Evolutionary conservation across 805 yeast genomes (phyloP).

Genomic region (Ogataea paradorogensis): DNA sequence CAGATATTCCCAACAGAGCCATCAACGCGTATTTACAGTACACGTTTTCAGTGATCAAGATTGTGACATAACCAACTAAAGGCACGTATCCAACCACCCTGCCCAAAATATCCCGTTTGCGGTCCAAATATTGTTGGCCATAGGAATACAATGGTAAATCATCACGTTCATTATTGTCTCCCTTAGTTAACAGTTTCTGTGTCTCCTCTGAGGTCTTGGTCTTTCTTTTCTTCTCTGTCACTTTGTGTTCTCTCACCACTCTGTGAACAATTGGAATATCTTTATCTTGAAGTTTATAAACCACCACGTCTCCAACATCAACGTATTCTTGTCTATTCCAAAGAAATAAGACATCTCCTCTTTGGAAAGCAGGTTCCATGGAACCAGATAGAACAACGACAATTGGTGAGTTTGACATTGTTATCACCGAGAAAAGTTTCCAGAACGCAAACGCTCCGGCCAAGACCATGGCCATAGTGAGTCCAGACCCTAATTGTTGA

Average conservation of each 20-base stretch:
- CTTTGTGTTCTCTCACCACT: constrained; percentile 79
- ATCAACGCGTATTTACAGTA: constrained; percentile 77
- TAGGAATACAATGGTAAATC: constrained; percentile 83
- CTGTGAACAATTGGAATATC: constrained; percentile 96
- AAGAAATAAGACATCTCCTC: constrained; percentile 89
- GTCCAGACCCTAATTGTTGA: constrained; percentile 39
- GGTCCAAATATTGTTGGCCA: constrained; percentile 71
- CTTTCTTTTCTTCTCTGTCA: constrained; percentile 22
- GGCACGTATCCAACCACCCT: constrained; percentile 93
- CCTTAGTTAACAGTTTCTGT: constrained; percentile 70
- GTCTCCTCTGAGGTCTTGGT: constrained; percentile 13
- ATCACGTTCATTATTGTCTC: constrained; percentile 92
- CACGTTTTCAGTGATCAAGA: constrained; percentile 82
- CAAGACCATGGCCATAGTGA: constrained; percentile 73
- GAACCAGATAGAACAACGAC: constrained; percentile 97
- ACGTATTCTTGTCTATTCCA: constrained; percentile 77
- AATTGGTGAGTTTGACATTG: constrained; percentile 87
- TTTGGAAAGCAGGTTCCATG: constrained; percentile 99
- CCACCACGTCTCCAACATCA: constrained; percentile 89
- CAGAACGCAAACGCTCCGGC: constrained; percentile 90
- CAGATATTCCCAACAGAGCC: constrained; percentile 55
- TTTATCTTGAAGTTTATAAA: constrained; percentile 76
- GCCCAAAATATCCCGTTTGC: constrained; percentile 78
- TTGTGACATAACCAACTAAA: constrained; percentile 84
- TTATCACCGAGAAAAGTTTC: constrained; percentile 72